Base-by-base conservation (phyloP, 2,329 filamentous ascomycete genomes). In the Fusarium drepaniforme region DNA sequence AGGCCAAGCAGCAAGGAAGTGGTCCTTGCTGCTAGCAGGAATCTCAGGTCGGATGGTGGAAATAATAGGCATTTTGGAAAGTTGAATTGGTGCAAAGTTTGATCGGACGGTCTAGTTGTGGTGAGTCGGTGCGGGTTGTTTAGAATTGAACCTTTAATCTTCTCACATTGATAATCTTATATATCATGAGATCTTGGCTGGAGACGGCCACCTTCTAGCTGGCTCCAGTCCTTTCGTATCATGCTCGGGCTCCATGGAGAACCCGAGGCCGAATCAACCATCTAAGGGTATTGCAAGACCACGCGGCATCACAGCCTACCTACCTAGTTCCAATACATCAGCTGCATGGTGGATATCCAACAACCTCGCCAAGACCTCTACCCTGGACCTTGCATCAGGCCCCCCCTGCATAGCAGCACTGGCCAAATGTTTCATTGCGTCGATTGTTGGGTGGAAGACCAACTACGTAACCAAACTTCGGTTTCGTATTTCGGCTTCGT, bases 1-100 rank as follows among this genome's bases (percentile, higher is more conserved):
- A 16, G 70, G 70, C 66, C 70, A 72, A 5, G 70, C 70, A 6
- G 62, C 62, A 21, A 72, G 9, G 35, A 72, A 69, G 42, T 56
- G 46, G 28, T 64, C 66, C 66, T 70, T 60, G 40, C 37, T 53
- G 33, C 57, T 63, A 5, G 58, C 51, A 9, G 66, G 70, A 18
- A 72, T 69, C 21, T 53, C 42, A 15, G 66, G 66, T 5, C 21
- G 30, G 58, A 70, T 58, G 63, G 66, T 56, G 40, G 40, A 40
- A 59, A 72, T 21, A 44, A 69, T 44, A 61, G 70, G 66, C 70
- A 72, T 72, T 44, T 25, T 72, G 21, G 44, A 23, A 16, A 25
- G 5, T 49, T 25, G 23, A 49, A 25, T 18, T 40, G 37, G 37
- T 11, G 38, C 3, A n/a, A 40, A n/a, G 9, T 40, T 40, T 11